Conservation (phyloP, 1,284 basidiomycete genomes). For the Tetrapyrgos nigripes region DNA sequence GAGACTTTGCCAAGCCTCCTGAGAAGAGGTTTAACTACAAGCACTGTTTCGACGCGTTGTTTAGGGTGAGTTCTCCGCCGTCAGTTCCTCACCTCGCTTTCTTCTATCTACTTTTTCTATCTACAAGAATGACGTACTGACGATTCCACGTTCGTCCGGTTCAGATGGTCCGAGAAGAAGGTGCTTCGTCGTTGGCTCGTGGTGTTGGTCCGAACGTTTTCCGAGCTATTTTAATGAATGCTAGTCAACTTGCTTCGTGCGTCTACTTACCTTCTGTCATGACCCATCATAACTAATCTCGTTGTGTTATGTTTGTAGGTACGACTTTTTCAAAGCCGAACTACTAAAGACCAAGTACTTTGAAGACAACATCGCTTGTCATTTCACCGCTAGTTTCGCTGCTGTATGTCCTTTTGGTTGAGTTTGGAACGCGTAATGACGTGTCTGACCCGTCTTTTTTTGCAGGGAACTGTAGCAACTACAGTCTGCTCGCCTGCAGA, state of each 20-base stretch:
- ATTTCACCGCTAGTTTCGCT: conserved; percentile 87
- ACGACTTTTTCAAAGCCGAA: conserved; percentile 89
- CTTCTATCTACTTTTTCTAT: too few relatives aligned
- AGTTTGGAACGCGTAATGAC: neutral
- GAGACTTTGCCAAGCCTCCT: conserved; percentile 85
- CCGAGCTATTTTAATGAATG: conserved; percentile 90
- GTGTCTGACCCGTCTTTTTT: neutral
- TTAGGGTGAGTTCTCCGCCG: conserved; percentile 58
- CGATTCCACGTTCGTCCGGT: too few relatives aligned
- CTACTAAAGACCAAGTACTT: conserved; percentile 76
- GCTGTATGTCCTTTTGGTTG: conserved; percentile 58
- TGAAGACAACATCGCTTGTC: conserved; percentile 80
- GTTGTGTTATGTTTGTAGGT: conserved; percentile 51
- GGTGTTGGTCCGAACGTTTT: conserved; percentile 90
- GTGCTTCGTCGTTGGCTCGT: conserved; percentile 72
- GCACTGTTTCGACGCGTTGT: conserved; percentile 85
- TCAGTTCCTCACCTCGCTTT: conserved; percentile 3
- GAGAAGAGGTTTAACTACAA: conserved; percentile 89
- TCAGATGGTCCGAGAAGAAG: conserved; percentile 91
- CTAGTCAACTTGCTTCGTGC: conserved; percentile 87
- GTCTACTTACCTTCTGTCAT: conserved; percentile 31
- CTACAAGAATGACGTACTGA: conserved; percentile 3
- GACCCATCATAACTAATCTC: neutral
- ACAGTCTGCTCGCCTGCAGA: conserved; percentile 95
- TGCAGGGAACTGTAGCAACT: conserved; percentile 87